Base-by-base conservation (phyloP, 1,139 yeast genomes). In the Meyerozyma elateridarum region DNA sequence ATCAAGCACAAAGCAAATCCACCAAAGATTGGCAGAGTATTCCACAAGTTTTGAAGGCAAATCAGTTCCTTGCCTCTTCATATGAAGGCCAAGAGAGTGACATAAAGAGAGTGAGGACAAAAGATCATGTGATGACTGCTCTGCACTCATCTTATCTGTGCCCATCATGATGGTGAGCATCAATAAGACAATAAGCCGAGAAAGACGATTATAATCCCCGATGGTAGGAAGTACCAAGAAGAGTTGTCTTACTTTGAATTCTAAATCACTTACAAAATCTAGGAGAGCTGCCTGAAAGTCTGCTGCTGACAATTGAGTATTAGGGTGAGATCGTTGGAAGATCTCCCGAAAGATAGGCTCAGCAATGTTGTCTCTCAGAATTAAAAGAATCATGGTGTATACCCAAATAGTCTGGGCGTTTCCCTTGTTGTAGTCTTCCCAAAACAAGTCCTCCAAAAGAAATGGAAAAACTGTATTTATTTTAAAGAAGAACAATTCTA, bases 151-250 rank as follows among this genome's bases (percentile, higher is more conserved):
- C 36, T 51, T 48, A 35, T 56, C 54, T 32, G 52, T 55, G 20
- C 51, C 53, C 37, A 53, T 61, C 39, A 56, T 62, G 9, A 54
- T 40, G 16, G 57, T 46, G 9, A 64, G 47, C n/a, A 64, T 45
- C 14, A 56, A 38, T 44, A 48, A 54, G 2, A 60, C 55, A 2
- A 54, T 48, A 30, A 61, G 40, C 20, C 60, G 36, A 2, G 54
- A 42, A n/a, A 60, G 45, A 36, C 58, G 59, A 33, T 64, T 67
- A 22, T 54, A 53, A 35, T 62, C 67, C 4, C 70, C 70, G 17
- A 64, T 40, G 34, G 62, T 65, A 1, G 57, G 64, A 32, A 65
- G 44, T 13, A 65, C 46, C 11, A 46, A 36, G 15, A 53, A 31
- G n/a, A 61, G 33, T 12, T 68, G 71, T 13, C 68, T 45, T 22